Evolutionary conservation across 192 early-diverging fungal genomes (phyloP).

Genomic region (Lobosporangium transversale): DNA sequence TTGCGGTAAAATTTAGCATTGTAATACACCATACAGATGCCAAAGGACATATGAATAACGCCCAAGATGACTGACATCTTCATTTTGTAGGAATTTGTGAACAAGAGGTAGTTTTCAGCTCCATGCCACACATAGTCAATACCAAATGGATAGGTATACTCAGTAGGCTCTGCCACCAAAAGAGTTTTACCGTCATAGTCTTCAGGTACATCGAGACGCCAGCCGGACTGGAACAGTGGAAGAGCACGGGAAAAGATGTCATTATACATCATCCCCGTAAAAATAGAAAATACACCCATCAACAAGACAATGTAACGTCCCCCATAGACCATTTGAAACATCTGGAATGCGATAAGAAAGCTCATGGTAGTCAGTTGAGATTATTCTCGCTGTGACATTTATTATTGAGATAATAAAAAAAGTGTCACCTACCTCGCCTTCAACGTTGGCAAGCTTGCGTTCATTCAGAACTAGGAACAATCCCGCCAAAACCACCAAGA

Average conservation of each 20-base stretch:
- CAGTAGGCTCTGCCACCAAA: conserved; percentile 66
- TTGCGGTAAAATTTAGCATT: conserved; percentile 92
- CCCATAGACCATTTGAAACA: conserved; percentile 88
- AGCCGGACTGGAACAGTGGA: conserved; percentile 80
- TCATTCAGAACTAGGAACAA: conserved; percentile 84
- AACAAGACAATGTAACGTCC: conserved; percentile 97
- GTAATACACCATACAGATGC: conserved; percentile 84
- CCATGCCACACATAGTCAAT: conserved; percentile 82
- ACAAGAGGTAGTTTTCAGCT: conserved; percentile 92
- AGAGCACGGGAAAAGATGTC: conserved; percentile 93
- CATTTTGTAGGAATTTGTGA: conserved; percentile 99
- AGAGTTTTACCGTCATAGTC: conserved; percentile 65
- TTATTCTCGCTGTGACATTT: background rate
- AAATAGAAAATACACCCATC: conserved; percentile 97
- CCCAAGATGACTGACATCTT: conserved; percentile 97
- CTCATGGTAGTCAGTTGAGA: background rate
- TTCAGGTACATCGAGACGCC: conserved; percentile 68
- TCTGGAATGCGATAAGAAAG: conserved; percentile 47
- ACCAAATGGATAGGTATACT: conserved; percentile 42
- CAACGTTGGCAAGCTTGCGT: conserved; percentile 74
- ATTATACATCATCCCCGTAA: conserved; percentile 97
- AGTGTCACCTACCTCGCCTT: conserved; percentile 73
- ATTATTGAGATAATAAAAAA: too few species aligned
- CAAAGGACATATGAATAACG: conserved; percentile 97
- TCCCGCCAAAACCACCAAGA: conserved; percentile 81